Conservation (phyloP, 495 filamentous ascomycete genomes). For the Sporormia fimetaria region DNA sequence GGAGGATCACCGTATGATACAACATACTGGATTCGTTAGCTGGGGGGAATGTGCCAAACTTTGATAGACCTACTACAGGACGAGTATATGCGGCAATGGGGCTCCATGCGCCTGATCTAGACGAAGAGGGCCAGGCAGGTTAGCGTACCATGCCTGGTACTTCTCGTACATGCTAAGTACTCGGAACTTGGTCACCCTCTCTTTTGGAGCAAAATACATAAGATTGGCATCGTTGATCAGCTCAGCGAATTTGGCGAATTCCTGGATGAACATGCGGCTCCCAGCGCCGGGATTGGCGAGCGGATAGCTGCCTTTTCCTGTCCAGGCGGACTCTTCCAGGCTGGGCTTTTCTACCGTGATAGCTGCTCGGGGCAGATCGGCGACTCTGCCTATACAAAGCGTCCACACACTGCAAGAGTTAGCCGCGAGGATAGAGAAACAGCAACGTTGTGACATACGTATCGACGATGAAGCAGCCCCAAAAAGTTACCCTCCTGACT, state of each 20-base stretch:
- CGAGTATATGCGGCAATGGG: conserved; percentile 49
- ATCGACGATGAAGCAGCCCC: conserved; percentile 59
- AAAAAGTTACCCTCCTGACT: conserved; percentile 58
- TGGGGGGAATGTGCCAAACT: too few relatives aligned
- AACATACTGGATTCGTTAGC: conserved; percentile 44
- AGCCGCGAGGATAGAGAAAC: conserved; percentile 16
- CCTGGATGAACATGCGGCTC: conserved; percentile 46
- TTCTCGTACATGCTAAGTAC: conserved; percentile 46
- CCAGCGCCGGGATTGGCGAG: conserved; percentile 1
- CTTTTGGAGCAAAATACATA: conserved; percentile 49
- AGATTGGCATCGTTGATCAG: conserved; percentile 55
- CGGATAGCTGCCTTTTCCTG: background rate
- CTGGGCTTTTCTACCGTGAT: conserved; percentile 46
- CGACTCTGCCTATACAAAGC: conserved; percentile 49
- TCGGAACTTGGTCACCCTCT: conserved; percentile 45
- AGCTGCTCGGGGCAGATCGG: conserved; percentile 48
- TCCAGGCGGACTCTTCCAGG: conserved; percentile 26
- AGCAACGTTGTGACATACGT: conserved; percentile 38
- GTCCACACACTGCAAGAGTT: conserved; percentile 46
- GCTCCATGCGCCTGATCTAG: conserved; percentile 40
- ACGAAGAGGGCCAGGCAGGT: conserved; percentile 46
- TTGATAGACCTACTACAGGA: conserved; percentile 45
- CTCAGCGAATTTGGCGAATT: conserved; percentile 54
- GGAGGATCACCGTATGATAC: conserved; percentile 51
- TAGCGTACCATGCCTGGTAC: conserved; percentile 51